Conservation (phyloP, 2,329 filamentous ascomycete genomes). For the Trichophyton simii region DNA sequence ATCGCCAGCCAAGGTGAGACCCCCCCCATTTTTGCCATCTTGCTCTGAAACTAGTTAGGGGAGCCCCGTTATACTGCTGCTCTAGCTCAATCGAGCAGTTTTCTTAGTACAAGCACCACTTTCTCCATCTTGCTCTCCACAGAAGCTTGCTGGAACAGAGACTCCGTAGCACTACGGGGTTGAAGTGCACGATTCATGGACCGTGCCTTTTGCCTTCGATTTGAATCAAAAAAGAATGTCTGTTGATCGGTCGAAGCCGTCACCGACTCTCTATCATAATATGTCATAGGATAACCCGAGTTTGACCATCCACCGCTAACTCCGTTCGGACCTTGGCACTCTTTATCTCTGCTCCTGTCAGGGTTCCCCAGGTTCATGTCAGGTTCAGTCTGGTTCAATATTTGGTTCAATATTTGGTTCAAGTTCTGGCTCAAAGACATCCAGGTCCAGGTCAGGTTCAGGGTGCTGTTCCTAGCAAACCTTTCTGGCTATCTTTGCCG, state of each 20-base stretch:
- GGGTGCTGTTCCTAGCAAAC: not conserved
- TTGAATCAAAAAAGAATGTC: not conserved
- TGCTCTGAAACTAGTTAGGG: not conserved
- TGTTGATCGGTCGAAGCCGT: too few relatives aligned
- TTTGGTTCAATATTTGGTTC: not conserved
- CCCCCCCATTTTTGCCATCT: not conserved
- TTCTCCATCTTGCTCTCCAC: not conserved
- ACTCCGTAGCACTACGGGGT: not conserved
- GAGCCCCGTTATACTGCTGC: not conserved
- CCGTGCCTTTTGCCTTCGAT: not conserved
- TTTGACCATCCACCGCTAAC: not conserved
- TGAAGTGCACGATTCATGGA: not conserved
- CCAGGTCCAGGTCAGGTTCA: not conserved
- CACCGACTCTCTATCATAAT: not conserved
- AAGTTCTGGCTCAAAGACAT: not conserved
- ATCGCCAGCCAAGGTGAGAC: not conserved
- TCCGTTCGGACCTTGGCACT: not conserved
- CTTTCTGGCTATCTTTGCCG: not conserved
- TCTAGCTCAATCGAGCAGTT: not conserved
- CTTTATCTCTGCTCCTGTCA: not conserved
- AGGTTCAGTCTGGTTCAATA: not conserved
- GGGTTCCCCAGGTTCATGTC: conserved; percentile 3
- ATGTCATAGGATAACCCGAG: too few relatives aligned
- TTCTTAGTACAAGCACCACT: too few relatives aligned
- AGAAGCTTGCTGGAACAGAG: not conserved